phyloP scores from a whole-genome alignment of 2,329 filamentous ascomycete genomes.

The Huntiella omanensis region DNA sequence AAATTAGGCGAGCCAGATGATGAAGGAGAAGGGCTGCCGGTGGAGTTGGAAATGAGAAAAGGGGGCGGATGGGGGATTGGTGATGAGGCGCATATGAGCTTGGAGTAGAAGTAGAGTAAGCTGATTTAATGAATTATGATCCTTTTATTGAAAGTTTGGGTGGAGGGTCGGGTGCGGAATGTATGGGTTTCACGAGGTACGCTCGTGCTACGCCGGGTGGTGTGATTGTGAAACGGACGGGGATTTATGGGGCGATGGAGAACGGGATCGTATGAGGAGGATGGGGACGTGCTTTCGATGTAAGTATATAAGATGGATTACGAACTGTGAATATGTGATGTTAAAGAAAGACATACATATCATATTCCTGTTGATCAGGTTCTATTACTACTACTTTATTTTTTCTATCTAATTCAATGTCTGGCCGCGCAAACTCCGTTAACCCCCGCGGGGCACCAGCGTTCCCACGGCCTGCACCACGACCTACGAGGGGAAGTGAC shows the following conservation, averaged over 20 bases:
- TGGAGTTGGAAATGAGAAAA: conserved; percentile 27
- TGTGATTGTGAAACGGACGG: too few species aligned
- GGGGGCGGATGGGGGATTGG: conserved; percentile 57
- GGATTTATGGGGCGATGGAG: neutral
- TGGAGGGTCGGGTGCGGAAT: neutral
- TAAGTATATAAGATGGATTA: too few species aligned
- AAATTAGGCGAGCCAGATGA: conserved; percentile 20
- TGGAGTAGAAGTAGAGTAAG: conserved; percentile 42
- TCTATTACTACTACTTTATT: neutral
- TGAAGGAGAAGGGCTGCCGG: conserved; percentile 25
- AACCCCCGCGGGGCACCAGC: conserved; percentile 4
- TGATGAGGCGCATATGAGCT: conserved; percentile 66
- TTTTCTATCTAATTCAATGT: neutral
- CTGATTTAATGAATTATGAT: neutral
- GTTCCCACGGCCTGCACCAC: conserved; percentile 4
- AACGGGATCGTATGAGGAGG: neutral
- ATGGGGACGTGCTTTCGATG: neutral
- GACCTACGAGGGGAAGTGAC: neutral
- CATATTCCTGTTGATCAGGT: neutral
- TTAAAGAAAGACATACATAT: neutral
- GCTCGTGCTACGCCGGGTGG: too few species aligned
- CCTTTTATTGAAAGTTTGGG: neutral
- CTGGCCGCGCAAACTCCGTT: conserved; percentile 4
- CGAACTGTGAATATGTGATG: neutral
- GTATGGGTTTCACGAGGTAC: too few species aligned